Conservation (phyloP, 129 eudicot genomes). For the carrot (Daucus carota) region DNA sequence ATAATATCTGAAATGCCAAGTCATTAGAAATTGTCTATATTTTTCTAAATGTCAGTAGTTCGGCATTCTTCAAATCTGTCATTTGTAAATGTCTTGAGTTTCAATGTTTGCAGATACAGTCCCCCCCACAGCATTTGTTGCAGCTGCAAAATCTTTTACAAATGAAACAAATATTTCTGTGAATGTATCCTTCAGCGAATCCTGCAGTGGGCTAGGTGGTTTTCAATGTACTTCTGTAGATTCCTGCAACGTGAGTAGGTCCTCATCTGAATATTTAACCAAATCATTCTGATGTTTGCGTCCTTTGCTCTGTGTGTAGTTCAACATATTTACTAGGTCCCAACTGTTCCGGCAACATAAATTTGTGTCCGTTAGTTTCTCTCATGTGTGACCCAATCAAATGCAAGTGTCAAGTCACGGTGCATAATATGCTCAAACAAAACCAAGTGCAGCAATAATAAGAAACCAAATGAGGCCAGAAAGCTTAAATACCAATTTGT, state of each 20-base stretch:
- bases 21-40: not conserved
- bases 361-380: not conserved
- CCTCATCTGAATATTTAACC: slow-evolving; percentile 10
- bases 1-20: not conserved
- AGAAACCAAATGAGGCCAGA: no score
- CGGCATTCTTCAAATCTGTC: not conserved
- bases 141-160: slow-evolving; percentile 57
- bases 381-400: not conserved
- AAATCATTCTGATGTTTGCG: not conserved
- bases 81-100: not conserved
- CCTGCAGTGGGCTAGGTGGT: slow-evolving; percentile 62
- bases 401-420: not conserved
- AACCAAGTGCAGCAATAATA: not conserved
- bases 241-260: slow-evolving; percentile 90
- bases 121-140: slow-evolving; percentile 67
- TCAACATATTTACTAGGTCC: not conserved
- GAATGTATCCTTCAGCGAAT: slow-evolving; percentile 65
- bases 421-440: not conserved
- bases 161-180: slow-evolving; percentile 51
- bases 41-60: not conserved
- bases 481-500: no score
- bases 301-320: not conserved
- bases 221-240: slow-evolving; percentile 59
- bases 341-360: not conserved
- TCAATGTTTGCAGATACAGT: slow-evolving; percentile 55